Percentiles rank a stretch among this genome's conserved stretches.
phyloP scores from a whole-genome alignment of 768 basidiomycete genomes.

The Termitomyces sp. region DNA sequence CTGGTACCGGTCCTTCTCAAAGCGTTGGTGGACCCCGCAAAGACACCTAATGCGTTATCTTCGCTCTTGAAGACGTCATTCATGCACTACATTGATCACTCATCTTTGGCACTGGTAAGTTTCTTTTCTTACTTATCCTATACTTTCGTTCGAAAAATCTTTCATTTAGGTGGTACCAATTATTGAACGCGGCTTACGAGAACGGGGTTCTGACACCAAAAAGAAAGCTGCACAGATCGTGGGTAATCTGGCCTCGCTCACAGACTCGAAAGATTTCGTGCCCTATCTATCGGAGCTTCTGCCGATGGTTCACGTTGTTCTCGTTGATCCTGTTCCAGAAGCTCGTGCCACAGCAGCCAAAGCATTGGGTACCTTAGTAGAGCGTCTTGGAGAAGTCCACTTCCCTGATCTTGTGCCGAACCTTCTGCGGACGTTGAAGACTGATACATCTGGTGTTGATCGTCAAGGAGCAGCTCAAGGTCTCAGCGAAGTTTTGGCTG shows the following conservation, averaged over 20 bases:
- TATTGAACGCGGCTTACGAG: slow-evolving; percentile 85
- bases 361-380: slow-evolving; percentile 92
- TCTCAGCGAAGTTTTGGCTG: slow-evolving; percentile 89
- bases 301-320: slow-evolving; percentile 86
- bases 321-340: slow-evolving; percentile 97
- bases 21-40: slow-evolving; percentile 91
- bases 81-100: slow-evolving; percentile 97
- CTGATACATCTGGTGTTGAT: slow-evolving; percentile 92
- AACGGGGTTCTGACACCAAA: slow-evolving; percentile 91
- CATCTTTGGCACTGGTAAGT: slow-evolving; percentile 85
- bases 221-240: slow-evolving; percentile 95
- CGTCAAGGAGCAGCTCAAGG: slow-evolving; percentile 98
- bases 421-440: slow-evolving; percentile 80
- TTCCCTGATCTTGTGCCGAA: slow-evolving; percentile 96
- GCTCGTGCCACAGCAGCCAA: slow-evolving; percentile 97
- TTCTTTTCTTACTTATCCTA: background rate
- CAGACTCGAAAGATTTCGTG: slow-evolving; percentile 87
- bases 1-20: slow-evolving; percentile 87
- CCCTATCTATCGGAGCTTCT: slow-evolving; percentile 88
- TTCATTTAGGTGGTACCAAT: slow-evolving; percentile 79
- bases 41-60: slow-evolving; percentile 81
- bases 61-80: slow-evolving; percentile 91
- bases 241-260: slow-evolving; percentile 90
- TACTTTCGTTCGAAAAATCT: background rate
- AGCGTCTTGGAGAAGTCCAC: slow-evolving; percentile 87